Base-by-base conservation (phyloP, 495 filamentous ascomycete genomes). In the Podospora didyma region DNA sequence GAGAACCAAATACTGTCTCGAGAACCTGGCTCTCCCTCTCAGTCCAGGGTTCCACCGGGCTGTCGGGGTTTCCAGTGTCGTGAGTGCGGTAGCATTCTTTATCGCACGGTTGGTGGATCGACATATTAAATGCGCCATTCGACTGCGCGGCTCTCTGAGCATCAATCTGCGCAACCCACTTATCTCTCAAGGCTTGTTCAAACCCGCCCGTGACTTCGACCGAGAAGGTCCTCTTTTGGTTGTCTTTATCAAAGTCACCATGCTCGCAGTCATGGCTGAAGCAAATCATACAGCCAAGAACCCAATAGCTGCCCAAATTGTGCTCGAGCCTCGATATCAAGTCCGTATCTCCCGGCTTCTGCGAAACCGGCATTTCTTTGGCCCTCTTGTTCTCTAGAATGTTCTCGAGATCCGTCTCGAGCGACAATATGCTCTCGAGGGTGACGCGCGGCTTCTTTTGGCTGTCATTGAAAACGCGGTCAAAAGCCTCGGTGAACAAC, bases 251-350 rank as follows among this genome's bases (percentile, higher is more conserved):
- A n/a, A 76, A 76, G 22, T 78, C 75, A 41, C 76, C 76, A 49
- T 79, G 76, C 56, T 78, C 75, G 53, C 76, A 79, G 35, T 76
- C 76, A 55, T 79, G 71, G 44, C 73, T 73, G 45, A 73, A 73
- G 57, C 76, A 79, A 16, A 78, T 71, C 20, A 76, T 62, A 49
- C 76, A 79, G 9, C 74, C 74, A 19, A 78, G 70, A 6, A 70
- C 59, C 17, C 70, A 69, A 49, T 79, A 78, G 16, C 74, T 78
- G 26, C 68, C 73, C 7, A 79, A 53, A 11, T 68, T 60, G 16
- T 66, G 60, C 53, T 76, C 74, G 34, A 72, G 65, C 57, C 68
- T 65, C 3, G 58, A 59, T 37, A 69, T 42, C 28, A 69, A 46
- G 14, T 53, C 63, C 23, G 51, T 44, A 19, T 69, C 58, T n/a